A percentile compares a stretch with the other conserved stretches of the same genome.
Conservation (phyloP, 495 filamentous ascomycete species). For the Evernia prunastri region DNA sequence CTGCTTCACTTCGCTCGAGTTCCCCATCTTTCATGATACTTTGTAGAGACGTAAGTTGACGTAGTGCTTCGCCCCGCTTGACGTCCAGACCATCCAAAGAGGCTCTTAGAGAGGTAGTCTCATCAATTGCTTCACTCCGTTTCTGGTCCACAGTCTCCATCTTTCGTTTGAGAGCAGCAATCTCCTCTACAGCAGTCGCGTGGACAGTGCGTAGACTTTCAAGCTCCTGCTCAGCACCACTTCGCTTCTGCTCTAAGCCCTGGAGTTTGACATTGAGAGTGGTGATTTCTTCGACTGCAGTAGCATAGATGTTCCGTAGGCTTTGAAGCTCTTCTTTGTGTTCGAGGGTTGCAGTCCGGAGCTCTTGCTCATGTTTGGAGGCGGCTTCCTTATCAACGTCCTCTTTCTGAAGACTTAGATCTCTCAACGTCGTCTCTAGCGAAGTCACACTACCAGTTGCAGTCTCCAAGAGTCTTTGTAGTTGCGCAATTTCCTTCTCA, state of each 20-base stretch:
- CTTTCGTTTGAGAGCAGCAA: conserved; percentile 12
- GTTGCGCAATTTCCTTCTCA: conserved; percentile 1
- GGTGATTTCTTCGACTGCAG: conserved; percentile 10
- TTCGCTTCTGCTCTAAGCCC: background rate
- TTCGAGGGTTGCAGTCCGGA: conserved; percentile 3
- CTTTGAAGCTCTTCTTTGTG: conserved; percentile 18
- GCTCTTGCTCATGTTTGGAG: conserved; percentile 3
- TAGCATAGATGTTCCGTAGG: conserved; percentile 16
- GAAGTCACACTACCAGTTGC: background rate
- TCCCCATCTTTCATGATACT: background rate
- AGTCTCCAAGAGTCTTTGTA: background rate
- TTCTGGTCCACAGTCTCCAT: conserved; percentile 7
- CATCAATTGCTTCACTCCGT: conserved; percentile 1
- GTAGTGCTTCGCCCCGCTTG: background rate
- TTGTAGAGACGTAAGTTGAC: background rate
- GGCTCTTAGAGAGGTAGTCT: conserved; percentile 11
- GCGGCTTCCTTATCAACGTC: conserved; percentile 7
- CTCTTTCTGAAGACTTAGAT: background rate
- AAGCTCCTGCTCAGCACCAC: conserved; percentile 7
- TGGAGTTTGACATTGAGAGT: conserved; percentile 8
- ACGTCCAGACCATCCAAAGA: conserved; percentile 7
- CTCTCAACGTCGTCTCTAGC: background rate
- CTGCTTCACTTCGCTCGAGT: background rate
- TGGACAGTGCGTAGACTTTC: conserved; percentile 13
- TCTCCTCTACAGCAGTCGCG: conserved; percentile 11